A percentile compares a stretch with the other conserved stretches of the same genome.
Evolutionary conservation across 2,329 filamentous ascomycete genomes (phyloP).

Genomic region (Neopestalotiopsis clavispora): DNA sequence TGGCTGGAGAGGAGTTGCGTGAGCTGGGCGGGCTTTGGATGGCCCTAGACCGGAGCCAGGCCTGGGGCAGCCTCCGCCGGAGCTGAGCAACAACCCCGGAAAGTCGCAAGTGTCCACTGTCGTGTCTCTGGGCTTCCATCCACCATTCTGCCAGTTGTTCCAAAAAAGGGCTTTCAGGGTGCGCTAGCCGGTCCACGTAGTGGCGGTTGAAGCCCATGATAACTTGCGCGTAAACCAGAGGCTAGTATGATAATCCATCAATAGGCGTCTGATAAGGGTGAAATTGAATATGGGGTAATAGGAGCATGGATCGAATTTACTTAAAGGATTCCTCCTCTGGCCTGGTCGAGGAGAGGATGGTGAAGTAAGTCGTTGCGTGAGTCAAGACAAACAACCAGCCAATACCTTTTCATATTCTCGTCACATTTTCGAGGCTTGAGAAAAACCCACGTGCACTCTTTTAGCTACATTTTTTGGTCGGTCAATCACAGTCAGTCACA

Average conservation of each 20-base stretch:
- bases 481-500: not conserved
- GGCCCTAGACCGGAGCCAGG: too few relatives aligned
- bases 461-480: not conserved
- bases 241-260: not conserved
- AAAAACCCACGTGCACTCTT: not conserved
- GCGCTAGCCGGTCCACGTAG: not conserved
- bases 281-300: constrained; percentile 1
- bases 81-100: too few relatives aligned
- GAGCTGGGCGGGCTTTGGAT: not conserved
- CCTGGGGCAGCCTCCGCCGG: too few relatives aligned
- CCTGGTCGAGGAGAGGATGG: not conserved
- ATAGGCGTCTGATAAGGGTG: constrained; percentile 2
- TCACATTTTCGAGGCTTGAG: not conserved
- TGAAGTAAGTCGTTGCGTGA: not conserved
- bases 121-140: not conserved
- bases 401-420: not conserved
- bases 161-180: not conserved
- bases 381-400: not conserved
- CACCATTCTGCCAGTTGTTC: not conserved
- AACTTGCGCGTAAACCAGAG: not conserved
- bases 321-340: not conserved
- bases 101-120: too few relatives aligned
- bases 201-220: constrained; percentile 1
- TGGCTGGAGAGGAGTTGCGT: not conserved
- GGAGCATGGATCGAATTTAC: not conserved